Conservation (phyloP, 2,329 filamentous ascomycete species). For the Macroventuria anomochaeta region DNA sequence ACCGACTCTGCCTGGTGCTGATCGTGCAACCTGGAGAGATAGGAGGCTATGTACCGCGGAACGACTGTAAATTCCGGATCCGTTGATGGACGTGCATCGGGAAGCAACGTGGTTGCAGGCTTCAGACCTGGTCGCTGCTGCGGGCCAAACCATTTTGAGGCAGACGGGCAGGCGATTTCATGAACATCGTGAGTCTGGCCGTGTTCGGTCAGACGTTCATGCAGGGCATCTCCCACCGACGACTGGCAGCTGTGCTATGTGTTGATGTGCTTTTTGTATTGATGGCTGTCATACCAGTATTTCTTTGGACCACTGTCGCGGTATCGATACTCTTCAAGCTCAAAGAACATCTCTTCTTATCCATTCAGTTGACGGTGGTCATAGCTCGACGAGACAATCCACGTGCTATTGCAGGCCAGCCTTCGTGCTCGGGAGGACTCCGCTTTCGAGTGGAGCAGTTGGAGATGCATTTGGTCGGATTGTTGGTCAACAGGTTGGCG, state of each 20-base stretch:
- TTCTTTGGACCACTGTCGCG: constrained; percentile 3
- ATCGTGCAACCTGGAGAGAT: background rate
- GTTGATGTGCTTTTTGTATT: background rate
- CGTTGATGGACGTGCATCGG: constrained; percentile 5
- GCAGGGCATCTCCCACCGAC: background rate
- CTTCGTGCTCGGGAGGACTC: background rate
- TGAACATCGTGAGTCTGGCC: constrained; percentile 8
- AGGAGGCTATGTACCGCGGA: background rate
- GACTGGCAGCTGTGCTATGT: background rate
- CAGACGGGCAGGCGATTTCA: background rate
- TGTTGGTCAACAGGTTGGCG: background rate
- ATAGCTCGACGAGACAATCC: background rate
- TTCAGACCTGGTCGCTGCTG: constrained; percentile 10
- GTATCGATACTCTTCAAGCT: background rate
- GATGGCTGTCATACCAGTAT: background rate
- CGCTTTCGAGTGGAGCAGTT: background rate
- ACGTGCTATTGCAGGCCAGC: background rate
- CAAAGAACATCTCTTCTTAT: background rate
- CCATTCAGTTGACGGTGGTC: background rate
- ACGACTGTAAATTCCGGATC: background rate
- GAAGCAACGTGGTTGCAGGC: constrained; percentile 18
- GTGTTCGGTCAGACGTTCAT: background rate
- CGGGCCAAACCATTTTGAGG: constrained; percentile 1
- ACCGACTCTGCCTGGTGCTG: background rate
- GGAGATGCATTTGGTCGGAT: background rate